Evolutionary conservation across 2,329 filamentous ascomycete species (phyloP).

Genomic region (Aspergillus sp.): DNA sequence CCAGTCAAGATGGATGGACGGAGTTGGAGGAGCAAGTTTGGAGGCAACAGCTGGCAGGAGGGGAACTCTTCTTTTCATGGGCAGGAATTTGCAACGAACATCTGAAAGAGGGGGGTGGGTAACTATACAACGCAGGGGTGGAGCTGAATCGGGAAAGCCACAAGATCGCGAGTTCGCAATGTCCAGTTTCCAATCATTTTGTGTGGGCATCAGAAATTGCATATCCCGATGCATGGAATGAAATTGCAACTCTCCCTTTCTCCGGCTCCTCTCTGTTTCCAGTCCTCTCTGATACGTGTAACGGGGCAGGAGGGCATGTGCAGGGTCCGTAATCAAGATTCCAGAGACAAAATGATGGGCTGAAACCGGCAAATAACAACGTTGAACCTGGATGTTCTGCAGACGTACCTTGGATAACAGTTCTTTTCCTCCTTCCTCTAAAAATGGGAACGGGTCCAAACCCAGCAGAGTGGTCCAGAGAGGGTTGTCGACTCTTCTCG

Average conservation of each 20-base stretch:
- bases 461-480: background rate
- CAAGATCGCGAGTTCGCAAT: background rate
- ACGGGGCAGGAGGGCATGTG: background rate
- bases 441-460: background rate
- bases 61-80: too few relatives aligned
- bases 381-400: background rate
- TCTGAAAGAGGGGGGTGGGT: constrained; percentile 7
- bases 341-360: constrained; percentile 1
- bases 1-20: background rate
- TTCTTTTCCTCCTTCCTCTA: constrained; percentile 1
- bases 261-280: background rate
- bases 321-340: background rate
- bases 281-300: constrained; percentile 4
- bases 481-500: too few relatives aligned
- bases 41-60: background rate
- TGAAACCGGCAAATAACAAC: constrained; percentile 4
- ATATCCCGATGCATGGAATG: constrained; percentile 7
- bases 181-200: background rate
- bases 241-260: constrained; percentile 2
- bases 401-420: constrained; percentile 17
- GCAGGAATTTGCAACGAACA: background rate
- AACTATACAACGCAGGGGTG: constrained; percentile 18
- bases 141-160: constrained; percentile 12
- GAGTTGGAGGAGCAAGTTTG: background rate
- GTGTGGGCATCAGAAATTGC: constrained; percentile 1